Conservation (phyloP, 2,329 filamentous ascomycete species). For the Xylaria sp. region DNA sequence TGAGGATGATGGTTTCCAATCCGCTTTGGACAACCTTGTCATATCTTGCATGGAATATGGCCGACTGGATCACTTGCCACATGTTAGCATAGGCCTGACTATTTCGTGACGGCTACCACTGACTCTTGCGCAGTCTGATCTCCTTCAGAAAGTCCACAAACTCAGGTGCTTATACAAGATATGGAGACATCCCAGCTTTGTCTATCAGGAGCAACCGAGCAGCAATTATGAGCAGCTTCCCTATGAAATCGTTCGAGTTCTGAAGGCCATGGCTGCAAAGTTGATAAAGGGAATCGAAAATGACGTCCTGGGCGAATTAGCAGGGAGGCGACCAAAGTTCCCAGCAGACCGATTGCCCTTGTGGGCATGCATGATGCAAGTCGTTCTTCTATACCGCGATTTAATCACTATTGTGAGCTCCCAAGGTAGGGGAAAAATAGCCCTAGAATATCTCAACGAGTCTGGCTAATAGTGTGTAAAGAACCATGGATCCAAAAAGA, state of each 20-base stretch:
- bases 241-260: constrained; percentile 46
- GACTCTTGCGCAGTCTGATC: constrained; percentile 51
- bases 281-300: constrained; percentile 46
- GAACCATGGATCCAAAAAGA: constrained; percentile 29
- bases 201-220: constrained; percentile 47
- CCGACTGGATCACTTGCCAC: constrained; percentile 38
- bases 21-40: constrained; percentile 45
- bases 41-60: constrained; percentile 39
- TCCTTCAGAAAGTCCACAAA: constrained; percentile 58
- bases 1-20: constrained; percentile 43
- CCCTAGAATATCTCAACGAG: not conserved
- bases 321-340: constrained; percentile 35
- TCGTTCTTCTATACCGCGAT: constrained; percentile 62
- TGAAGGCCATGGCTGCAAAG: constrained; percentile 44
- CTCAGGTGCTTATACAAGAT: constrained; percentile 64
- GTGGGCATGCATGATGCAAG: constrained; percentile 62
- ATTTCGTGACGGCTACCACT: constrained; percentile 39
- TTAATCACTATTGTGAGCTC: constrained; percentile 47
- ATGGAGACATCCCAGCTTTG: constrained; percentile 58
- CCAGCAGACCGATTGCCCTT: constrained; percentile 53
- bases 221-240: constrained; percentile 51
- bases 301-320: constrained; percentile 41
- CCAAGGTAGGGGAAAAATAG: constrained; percentile 37
- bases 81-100: constrained; percentile 42
- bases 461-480: constrained; percentile 38